Evolutionary conservation across 2,329 filamentous ascomycete species (phyloP).

Genomic region (Fusarium torreyae): DNA sequence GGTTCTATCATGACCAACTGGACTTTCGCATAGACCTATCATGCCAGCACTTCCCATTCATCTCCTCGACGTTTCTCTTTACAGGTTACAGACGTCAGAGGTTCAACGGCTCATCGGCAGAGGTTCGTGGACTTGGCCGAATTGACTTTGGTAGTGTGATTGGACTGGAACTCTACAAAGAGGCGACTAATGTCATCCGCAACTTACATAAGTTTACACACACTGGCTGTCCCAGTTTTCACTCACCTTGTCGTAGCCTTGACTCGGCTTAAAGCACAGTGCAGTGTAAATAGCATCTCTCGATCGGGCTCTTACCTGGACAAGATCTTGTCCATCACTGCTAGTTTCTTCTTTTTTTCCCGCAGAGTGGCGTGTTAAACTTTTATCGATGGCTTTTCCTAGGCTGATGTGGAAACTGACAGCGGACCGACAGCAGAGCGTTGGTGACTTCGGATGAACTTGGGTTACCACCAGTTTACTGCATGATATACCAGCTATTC

Average conservation of each 20-base stretch:
- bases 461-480: slow-evolving; percentile 21
- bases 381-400: slow-evolving; percentile 18
- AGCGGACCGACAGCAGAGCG: slow-evolving; percentile 5
- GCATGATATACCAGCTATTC: neutral
- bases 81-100: slow-evolving; percentile 4
- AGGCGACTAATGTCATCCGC: slow-evolving; percentile 3
- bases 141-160: slow-evolving; percentile 34
- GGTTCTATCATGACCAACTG: slow-evolving; percentile 1
- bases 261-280: slow-evolving; percentile 6
- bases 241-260: neutral
- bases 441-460: slow-evolving; percentile 26
- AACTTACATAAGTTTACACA: slow-evolving; percentile 11
- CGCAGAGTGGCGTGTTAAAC: slow-evolving; percentile 30
- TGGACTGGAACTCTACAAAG: slow-evolving; percentile 16
- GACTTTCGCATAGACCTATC: neutral
- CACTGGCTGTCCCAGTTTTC: slow-evolving; percentile 27
- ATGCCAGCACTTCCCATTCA: neutral
- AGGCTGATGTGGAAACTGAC: slow-evolving; percentile 10
- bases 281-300: neutral
- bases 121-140: slow-evolving; percentile 9
- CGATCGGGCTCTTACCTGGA: neutral
- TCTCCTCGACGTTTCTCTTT: neutral
- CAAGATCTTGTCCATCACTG: slow-evolving; percentile 1
- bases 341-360: slow-evolving; percentile 12
- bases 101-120: slow-evolving; percentile 28